Conservation (phyloP, 805 yeast genomes). For the Candida nemodendra region DNA sequence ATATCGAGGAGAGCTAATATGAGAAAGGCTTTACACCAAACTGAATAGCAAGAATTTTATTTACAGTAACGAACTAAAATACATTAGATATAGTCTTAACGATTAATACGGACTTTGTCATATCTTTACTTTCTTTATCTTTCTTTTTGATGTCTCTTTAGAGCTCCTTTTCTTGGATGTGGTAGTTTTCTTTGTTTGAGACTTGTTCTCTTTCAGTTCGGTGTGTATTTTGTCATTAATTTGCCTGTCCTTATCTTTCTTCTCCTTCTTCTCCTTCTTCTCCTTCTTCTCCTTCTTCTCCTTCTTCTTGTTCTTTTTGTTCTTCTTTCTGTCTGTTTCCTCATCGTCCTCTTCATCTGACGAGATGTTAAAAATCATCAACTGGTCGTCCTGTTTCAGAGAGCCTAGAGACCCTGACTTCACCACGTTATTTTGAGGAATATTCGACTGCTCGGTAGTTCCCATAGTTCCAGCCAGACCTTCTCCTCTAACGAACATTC, state of each 20-base stretch:
- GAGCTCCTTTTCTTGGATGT: too few relatives aligned
- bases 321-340: constrained; percentile 29
- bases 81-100: too few relatives aligned
- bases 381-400: constrained; percentile 14
- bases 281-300: constrained; percentile 19
- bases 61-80: too few relatives aligned
- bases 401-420: constrained; percentile 15
- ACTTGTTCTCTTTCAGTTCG: constrained; percentile 23
- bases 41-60: too few relatives aligned
- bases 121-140: too few relatives aligned
- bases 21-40: too few relatives aligned
- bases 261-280: constrained; percentile 24
- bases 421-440: constrained; percentile 7
- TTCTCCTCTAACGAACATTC: constrained; percentile 86
- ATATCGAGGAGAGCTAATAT: too few relatives aligned
- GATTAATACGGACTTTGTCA: too few relatives aligned
- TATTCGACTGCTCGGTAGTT: constrained; percentile 10
- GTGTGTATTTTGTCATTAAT: constrained; percentile 16
- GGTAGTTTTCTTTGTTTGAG: constrained; percentile 19
- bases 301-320: constrained; percentile 23
- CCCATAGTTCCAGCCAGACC: constrained; percentile 75
- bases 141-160: too few relatives aligned
- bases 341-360: constrained; percentile 15
- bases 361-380: constrained; percentile 21
- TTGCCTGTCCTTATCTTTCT: constrained; percentile 23